phyloP scores from a whole-genome alignment of 1,139 yeast species.

The Kazachstania sp. region DNA sequence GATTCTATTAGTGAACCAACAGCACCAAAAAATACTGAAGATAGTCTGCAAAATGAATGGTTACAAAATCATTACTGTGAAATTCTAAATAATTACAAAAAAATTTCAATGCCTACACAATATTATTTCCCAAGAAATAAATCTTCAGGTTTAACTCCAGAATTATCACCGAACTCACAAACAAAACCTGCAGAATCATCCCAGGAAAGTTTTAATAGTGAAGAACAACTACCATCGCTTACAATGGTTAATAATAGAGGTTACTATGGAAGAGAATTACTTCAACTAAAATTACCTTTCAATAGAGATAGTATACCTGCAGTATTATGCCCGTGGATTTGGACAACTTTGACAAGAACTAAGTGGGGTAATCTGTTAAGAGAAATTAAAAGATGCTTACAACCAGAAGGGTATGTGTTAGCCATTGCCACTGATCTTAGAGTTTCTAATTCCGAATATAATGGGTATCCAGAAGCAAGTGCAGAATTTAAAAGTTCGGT shows the following conservation, averaged over 20 bases:
- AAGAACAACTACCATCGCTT: slow-evolving; percentile 3
- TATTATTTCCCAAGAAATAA: slow-evolving; percentile 10
- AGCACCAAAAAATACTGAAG: not conserved
- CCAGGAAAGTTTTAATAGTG: not conserved
- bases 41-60: slow-evolving; percentile 11
- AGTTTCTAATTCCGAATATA: slow-evolving; percentile 19
- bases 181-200: not conserved
- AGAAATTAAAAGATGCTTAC: slow-evolving; percentile 23
- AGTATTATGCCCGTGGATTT: slow-evolving; percentile 25
- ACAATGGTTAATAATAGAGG: not conserved
- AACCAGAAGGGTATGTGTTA: slow-evolving; percentile 27
- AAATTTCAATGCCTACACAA: slow-evolving; percentile 15
- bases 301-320: slow-evolving; percentile 22
- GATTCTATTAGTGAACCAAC: not conserved
- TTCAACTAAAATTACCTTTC: slow-evolving; percentile 19
- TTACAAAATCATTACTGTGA: slow-evolving; percentile 17
- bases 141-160: not conserved
- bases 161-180: not conserved
- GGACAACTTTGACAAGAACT: slow-evolving; percentile 20
- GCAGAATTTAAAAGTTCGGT: slow-evolving; percentile 13
- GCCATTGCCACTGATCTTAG: slow-evolving; percentile 21
- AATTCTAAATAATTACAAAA: slow-evolving; percentile 16
- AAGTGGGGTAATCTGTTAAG: slow-evolving; percentile 25
- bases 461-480: slow-evolving; percentile 8
- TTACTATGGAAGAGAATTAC: slow-evolving; percentile 4